Percentiles rank a stretch among this genome's conserved stretches.
phyloP scores from a whole-genome alignment of 2,329 filamentous ascomycete species.

The Rugonectria rugulosa region DNA sequence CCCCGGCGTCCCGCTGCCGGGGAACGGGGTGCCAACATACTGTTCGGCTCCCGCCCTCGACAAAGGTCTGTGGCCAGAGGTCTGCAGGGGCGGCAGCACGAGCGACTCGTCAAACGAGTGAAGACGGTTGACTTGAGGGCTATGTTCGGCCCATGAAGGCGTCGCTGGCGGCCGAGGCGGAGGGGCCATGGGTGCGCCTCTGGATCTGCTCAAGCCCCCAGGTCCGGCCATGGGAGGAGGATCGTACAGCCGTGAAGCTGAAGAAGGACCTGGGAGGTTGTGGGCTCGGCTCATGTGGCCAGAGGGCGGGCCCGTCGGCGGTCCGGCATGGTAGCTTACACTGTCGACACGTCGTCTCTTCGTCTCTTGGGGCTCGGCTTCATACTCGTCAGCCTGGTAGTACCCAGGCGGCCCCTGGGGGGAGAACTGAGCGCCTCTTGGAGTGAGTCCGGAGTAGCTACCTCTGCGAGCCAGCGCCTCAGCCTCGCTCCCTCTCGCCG shows the following conservation, averaged over 20 bases:
- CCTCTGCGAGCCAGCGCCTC: conserved; percentile 37
- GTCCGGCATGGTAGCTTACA: conserved; percentile 42
- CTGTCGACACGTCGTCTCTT: conserved; percentile 70
- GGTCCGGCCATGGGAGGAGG: conserved; percentile 41
- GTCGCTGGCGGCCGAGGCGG: conserved; percentile 56
- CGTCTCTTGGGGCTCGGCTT: conserved; percentile 56
- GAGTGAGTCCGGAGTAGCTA: conserved; percentile 38
- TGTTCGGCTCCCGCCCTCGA: conserved; percentile 38
- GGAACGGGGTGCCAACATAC: conserved; percentile 38
- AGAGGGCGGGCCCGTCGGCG: conserved; percentile 25
- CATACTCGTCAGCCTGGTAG: conserved; percentile 47
- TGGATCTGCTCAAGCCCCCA: conserved; percentile 41
- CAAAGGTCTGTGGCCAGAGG: conserved; percentile 44
- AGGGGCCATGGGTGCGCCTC: conserved; percentile 59
- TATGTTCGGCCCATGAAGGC: conserved; percentile 41
- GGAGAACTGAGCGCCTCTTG: conserved; percentile 30
- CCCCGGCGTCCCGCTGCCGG: conserved; percentile 35
- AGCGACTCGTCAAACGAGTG: conserved; percentile 62
- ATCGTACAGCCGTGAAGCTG: conserved; percentile 32
- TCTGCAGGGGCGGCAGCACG: conserved; percentile 62
- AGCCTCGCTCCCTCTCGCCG: conserved; percentile 33
- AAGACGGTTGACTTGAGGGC: conserved; percentile 48
- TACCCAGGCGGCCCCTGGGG: conserved; percentile 33
- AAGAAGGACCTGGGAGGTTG: conserved; percentile 30
- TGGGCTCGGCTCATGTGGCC: conserved; percentile 25